A percentile compares a stretch with the other conserved stretches of the same genome.
phyloP scores from a whole-genome alignment of 208 protist species.

The Wallacemonas sp. region DNA sequence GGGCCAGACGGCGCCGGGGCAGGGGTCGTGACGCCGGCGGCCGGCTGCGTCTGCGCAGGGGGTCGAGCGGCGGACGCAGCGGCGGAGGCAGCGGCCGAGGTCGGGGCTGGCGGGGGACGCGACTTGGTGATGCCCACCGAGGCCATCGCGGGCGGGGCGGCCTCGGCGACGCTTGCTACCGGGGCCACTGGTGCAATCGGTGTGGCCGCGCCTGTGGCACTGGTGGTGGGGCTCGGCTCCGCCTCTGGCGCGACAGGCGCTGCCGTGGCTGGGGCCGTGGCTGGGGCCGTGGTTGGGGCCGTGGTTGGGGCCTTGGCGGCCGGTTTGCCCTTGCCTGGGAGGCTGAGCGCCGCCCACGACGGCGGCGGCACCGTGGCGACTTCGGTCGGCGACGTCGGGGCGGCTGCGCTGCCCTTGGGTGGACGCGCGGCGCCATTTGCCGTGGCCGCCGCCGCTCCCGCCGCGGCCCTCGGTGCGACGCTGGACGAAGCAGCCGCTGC shows the following conservation, averaged over 20 bases:
- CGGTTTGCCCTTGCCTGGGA: slow-evolving; percentile 14
- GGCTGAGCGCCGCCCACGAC: slow-evolving; percentile 26
- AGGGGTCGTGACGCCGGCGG: background rate
- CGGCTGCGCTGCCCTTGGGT: background rate
- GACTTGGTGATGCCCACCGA: too few species aligned
- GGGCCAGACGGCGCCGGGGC: too few species aligned
- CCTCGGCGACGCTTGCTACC: background rate
- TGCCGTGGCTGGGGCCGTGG: background rate
- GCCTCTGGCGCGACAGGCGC: too few species aligned
- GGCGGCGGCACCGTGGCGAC: slow-evolving; percentile 6
- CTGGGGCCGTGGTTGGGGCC: background rate
- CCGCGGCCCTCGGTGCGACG: background rate
- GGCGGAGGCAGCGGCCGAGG: too few species aligned
- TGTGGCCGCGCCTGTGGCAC: background rate
- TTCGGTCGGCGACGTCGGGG: background rate
- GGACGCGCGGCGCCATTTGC: background rate
- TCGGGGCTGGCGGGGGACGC: too few species aligned
- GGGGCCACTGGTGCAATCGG: background rate
- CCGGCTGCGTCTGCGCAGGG: too few species aligned
- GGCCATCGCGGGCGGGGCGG: too few species aligned
- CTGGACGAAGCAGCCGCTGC: too few species aligned
- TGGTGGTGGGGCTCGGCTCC: too few species aligned
- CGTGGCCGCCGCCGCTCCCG: background rate
- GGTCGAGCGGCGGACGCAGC: too few species aligned
- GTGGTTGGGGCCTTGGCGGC: background rate